Evolutionary conservation across 129 eudicot genomes (phyloP).

Genomic region (Tagetes erecta): DNA sequence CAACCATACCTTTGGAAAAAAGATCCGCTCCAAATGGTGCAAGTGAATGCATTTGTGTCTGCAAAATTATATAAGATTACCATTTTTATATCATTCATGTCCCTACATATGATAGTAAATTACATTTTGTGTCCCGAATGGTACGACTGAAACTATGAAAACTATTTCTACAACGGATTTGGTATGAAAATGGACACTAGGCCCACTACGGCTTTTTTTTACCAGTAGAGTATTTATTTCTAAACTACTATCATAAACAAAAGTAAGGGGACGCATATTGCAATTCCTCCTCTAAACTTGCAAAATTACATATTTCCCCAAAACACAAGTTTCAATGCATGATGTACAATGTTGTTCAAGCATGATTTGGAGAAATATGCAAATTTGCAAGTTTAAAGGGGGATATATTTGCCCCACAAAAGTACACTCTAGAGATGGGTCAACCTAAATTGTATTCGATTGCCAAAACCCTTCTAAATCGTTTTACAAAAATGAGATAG

Average conservation of each 20-base stretch:
- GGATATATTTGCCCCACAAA: too few species aligned
- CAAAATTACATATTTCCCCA: too few species aligned
- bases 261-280: neutral
- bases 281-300: too few species aligned
- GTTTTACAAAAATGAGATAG: neutral
- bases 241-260: neutral
- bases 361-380: too few species aligned
- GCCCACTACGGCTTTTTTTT: neutral
- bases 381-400: too few species aligned
- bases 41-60: constrained; percentile 97
- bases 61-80: constrained; percentile 18
- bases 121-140: neutral
- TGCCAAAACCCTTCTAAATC: neutral
- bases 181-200: neutral
- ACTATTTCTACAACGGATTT: neutral
- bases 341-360: too few species aligned
- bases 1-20: constrained; percentile 60
- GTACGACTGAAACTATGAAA: neutral
- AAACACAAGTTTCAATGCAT: too few species aligned
- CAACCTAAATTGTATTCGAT: neutral
- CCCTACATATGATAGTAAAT: neutral
- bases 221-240: neutral
- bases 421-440: neutral
- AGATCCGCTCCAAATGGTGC: constrained; percentile 83
- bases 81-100: neutral